These are phyloP conservation scores for Blastomyces silverae DNA, from an alignment of 2,329 filamentous ascomycete species.

Conservation along the genomic window DNA sequence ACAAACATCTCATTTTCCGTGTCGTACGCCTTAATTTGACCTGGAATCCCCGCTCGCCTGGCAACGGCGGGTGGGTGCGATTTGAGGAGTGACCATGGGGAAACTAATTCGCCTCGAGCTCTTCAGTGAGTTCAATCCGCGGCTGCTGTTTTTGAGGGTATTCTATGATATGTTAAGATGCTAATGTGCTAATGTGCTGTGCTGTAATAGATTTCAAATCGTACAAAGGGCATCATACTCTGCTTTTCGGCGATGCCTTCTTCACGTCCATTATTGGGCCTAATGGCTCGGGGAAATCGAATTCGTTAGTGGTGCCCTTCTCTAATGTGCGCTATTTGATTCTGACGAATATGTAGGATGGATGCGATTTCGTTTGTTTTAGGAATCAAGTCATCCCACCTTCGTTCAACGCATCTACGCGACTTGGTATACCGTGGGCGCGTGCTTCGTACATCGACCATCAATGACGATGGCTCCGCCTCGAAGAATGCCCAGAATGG, in stretches of 20 bases:
- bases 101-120: constrained; percentile 93
- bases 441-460: constrained; percentile 83
- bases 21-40: not conserved
- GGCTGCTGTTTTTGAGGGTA: constrained; percentile 17
- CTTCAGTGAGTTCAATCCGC: constrained; percentile 59
- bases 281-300: constrained; percentile 99
- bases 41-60: not conserved
- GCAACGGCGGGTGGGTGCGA: constrained; percentile 1
- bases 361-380: constrained; percentile 98
- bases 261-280: constrained; percentile 99
- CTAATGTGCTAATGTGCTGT: constrained; percentile 13
- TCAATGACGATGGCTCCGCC: constrained; percentile 83
- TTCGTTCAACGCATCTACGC: constrained; percentile 86
- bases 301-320: constrained; percentile 59
- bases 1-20: not conserved
- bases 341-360: constrained; percentile 57
- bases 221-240: constrained; percentile 91
- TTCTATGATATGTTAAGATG: constrained; percentile 13
- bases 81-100: constrained; percentile 56
- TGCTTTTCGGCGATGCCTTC: constrained; percentile 95
- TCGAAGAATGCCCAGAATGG: constrained; percentile 51
- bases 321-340: not conserved
- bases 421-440: constrained; percentile 95
- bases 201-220: constrained; percentile 84
- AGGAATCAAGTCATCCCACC: constrained; percentile 96